Conservation (phyloP, 2,329 filamentous ascomycete species). For the Talaromyces islandicus region DNA sequence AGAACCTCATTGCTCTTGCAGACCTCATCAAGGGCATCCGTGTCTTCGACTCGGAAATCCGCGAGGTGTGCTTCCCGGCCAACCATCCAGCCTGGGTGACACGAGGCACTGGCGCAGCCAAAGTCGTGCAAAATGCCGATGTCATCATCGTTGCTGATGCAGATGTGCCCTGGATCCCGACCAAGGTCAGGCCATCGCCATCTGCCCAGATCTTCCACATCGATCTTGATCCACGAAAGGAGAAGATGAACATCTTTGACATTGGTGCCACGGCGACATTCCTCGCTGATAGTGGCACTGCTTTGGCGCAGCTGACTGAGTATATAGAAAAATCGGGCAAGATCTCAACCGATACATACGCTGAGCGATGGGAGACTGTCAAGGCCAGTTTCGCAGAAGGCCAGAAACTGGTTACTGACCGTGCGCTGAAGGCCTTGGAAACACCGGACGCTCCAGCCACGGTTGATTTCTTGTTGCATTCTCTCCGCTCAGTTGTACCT, state of each 20-base stretch:
- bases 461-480: conserved; percentile 49
- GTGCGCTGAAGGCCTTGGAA: conserved; percentile 9
- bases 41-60: conserved; percentile 44
- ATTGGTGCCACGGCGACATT: conserved; percentile 56
- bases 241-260: conserved; percentile 66
- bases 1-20: conserved; percentile 39
- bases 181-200: conserved; percentile 53
- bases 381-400: conserved; percentile 7
- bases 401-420: conserved; percentile 3
- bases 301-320: conserved; percentile 5
- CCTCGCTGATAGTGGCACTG: conserved; percentile 47
- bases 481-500: conserved; percentile 51
- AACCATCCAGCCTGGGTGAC: conserved; percentile 55
- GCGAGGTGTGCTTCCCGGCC: conserved; percentile 41
- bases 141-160: conserved; percentile 78
- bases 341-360: conserved; percentile 7
- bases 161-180: conserved; percentile 87
- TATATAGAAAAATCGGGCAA: conserved; percentile 10
- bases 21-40: conserved; percentile 40
- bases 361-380: conserved; percentile 8
- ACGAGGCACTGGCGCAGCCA: conserved; percentile 65
- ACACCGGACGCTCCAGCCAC: conserved; percentile 54
- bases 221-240: conserved; percentile 61
- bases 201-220: conserved; percentile 57
- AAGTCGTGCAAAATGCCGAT: conserved; percentile 67